Evolutionary conservation across 345 rosid genomes (phyloP), one percentile per base, ranked within the genome.

Genomic region (Clarkia xantiana): DNA sequence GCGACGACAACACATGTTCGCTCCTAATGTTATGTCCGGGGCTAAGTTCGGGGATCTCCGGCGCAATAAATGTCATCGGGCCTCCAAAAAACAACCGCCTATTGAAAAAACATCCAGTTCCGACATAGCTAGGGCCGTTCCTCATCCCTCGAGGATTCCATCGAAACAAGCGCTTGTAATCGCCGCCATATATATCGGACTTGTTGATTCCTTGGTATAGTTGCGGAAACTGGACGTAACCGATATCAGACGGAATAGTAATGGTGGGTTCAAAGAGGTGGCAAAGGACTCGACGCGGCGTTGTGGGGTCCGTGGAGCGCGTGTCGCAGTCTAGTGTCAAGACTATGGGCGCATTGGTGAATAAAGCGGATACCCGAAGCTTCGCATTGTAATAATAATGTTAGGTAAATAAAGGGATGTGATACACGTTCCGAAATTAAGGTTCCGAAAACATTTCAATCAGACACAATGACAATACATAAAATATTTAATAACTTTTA

Each of bases 221-320:
- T 18, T 88, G 97, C 41, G 97, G 89, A 29, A 89, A 82, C 36
- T 89, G 97, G 39, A 89, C 53, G 19, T 15, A 85, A 0, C 70
- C 81, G 13, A 64, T 42, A 2, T 49, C 23, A 29, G 36, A 29
- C 4, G 73, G 45, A 2, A 23, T 47, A 19, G 17, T 49, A 5
- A 49, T 46, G 14, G 38, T 42, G 0, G 80, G 77, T 9, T 89
- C 83, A 0, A 51, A 59, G 0, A 76, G 25, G 55, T 84, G 80
- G 40, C 95, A 82, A 11, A 84, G 41, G 10, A 58, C 69, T 15
- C 77, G 75, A 3, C 46, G 53, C 19, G 70, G 76, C 1, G 93
- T 67, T 18, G n/a, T 1, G n/a, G 45, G 45, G 1, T 42, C 45
- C 0, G 2, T 42, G 45, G 17, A 42, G 45, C 45, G 45, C 14